Evolutionary conservation across 1,139 yeast species (phyloP).

Genomic region (Lodderomyces oxycetoniae): DNA sequence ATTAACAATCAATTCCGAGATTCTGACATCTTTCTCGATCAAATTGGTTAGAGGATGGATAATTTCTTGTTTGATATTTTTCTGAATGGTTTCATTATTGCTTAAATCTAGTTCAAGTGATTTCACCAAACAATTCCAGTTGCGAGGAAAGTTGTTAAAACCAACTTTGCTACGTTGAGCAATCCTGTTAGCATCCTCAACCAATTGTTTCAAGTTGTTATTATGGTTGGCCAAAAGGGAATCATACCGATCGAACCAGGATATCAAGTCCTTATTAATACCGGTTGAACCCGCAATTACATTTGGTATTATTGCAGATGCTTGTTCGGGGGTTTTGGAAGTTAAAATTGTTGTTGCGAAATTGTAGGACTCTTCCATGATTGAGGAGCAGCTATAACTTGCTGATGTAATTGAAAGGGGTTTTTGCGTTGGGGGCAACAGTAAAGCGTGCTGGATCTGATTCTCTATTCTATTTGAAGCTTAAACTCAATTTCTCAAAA

Average conservation of each 20-base stretch:
- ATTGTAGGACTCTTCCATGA: constrained; percentile 16
- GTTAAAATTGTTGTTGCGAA: constrained; percentile 39
- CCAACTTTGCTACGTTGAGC: constrained; percentile 29
- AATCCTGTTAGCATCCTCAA: constrained; percentile 21
- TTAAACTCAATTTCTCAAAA: too few relatives aligned
- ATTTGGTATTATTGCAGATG: constrained; percentile 38
- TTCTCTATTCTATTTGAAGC: too few relatives aligned
- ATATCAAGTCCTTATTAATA: constrained; percentile 36
- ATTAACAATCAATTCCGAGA: constrained; percentile 37
- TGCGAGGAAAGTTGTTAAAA: constrained; percentile 48
- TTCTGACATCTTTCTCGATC: constrained; percentile 50
- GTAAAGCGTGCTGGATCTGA: too few relatives aligned
- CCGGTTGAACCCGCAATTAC: constrained; percentile 25
- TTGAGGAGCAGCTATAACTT: too few relatives aligned
- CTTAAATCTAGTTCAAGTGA: constrained; percentile 51
- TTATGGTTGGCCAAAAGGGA: constrained; percentile 46
- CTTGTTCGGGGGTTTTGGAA: constrained; percentile 40
- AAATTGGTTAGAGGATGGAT: constrained; percentile 51
- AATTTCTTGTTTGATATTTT: constrained; percentile 52
- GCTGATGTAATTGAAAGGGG: too few relatives aligned
- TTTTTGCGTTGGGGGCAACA: too few relatives aligned
- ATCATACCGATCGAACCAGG: constrained; percentile 52
- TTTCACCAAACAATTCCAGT: constrained; percentile 56
- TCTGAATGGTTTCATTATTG: constrained; percentile 48
- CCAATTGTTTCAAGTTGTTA: constrained; percentile 45